A percentile compares a stretch with the other conserved stretches of the same genome.
These are phyloP conservation scores for Butyriboletus loyo DNA, from an alignment of 768 basidiomycete species.

Conservation along the genomic window DNA sequence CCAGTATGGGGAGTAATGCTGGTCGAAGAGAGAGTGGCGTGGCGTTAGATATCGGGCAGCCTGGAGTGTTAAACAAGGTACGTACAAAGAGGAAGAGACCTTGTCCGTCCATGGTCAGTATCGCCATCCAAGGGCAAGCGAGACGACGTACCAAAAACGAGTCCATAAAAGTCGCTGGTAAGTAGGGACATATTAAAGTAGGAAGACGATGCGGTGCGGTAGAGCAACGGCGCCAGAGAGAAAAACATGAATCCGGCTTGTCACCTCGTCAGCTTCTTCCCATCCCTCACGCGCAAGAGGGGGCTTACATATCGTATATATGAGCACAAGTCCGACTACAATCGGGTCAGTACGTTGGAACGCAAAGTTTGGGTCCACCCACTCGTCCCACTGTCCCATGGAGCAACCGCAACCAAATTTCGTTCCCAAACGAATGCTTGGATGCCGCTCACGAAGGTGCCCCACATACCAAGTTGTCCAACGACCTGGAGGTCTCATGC, in stretches of 20 bases:
- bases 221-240: slow-evolving; percentile 77
- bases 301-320: slow-evolving; percentile 40
- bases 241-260: slow-evolving; percentile 79
- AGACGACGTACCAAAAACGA: slow-evolving; percentile 55
- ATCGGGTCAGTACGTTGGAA: slow-evolving; percentile 35
- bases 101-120: slow-evolving; percentile 12
- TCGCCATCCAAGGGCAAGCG: neutral
- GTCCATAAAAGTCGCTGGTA: slow-evolving; percentile 86
- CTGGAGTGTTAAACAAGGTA: neutral
- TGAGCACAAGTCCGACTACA: slow-evolving; percentile 46
- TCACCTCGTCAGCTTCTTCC: neutral
- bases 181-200: slow-evolving; percentile 82
- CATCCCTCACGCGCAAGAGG: neutral
- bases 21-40: slow-evolving; percentile 4
- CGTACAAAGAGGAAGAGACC: slow-evolving; percentile 53
- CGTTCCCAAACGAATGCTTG: slow-evolving; percentile 76
- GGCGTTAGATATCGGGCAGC: neutral
- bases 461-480: slow-evolving; percentile 85
- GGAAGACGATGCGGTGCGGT: slow-evolving; percentile 79
- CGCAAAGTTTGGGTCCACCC: slow-evolving; percentile 18
- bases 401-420: slow-evolving; percentile 52
- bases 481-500: slow-evolving; percentile 49
- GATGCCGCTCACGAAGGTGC: slow-evolving; percentile 68
- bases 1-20: slow-evolving; percentile 87
- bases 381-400: slow-evolving; percentile 74